Evolutionary conservation across 2,329 filamentous ascomycete genomes (phyloP).

Genomic region (Penicillium expansum): DNA sequence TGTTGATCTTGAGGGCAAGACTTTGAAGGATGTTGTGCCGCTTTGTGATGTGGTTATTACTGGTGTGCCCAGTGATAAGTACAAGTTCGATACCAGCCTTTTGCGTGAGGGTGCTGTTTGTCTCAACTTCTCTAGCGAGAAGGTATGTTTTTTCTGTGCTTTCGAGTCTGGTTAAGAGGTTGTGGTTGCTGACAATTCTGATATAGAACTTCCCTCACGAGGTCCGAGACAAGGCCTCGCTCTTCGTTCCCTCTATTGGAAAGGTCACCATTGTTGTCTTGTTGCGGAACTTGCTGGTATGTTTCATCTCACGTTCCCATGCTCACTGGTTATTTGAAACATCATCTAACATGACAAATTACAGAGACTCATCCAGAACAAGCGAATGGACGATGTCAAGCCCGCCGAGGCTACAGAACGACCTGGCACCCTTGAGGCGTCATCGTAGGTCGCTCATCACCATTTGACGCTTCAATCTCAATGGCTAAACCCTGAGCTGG

Average conservation of each 20-base stretch:
- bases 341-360: conserved; percentile 14
- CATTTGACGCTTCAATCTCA: neutral
- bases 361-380: conserved; percentile 46
- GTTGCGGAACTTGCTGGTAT: conserved; percentile 80
- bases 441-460: conserved; percentile 15
- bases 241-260: conserved; percentile 94
- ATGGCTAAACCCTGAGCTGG: conserved; percentile 7
- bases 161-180: neutral
- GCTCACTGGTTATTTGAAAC: neutral
- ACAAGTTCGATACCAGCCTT: conserved; percentile 82
- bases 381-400: conserved; percentile 39
- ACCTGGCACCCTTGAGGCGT: conserved; percentile 41
- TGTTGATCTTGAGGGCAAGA: conserved; percentile 75
- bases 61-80: conserved; percentile 82
- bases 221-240: conserved; percentile 91
- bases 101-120: conserved; percentile 92
- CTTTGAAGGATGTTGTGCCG: conserved; percentile 75
- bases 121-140: conserved; percentile 95
- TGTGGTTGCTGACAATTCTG: neutral
- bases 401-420: conserved; percentile 43
- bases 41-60: conserved; percentile 92
- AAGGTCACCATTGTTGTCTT: conserved; percentile 96
- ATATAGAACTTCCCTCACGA: conserved; percentile 77
- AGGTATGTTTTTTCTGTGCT: conserved; percentile 47
- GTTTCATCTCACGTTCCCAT: conserved; percentile 34